phyloP scores from a whole-genome alignment of 139 green algal genomes.

The Chlorella sp. region DNA sequence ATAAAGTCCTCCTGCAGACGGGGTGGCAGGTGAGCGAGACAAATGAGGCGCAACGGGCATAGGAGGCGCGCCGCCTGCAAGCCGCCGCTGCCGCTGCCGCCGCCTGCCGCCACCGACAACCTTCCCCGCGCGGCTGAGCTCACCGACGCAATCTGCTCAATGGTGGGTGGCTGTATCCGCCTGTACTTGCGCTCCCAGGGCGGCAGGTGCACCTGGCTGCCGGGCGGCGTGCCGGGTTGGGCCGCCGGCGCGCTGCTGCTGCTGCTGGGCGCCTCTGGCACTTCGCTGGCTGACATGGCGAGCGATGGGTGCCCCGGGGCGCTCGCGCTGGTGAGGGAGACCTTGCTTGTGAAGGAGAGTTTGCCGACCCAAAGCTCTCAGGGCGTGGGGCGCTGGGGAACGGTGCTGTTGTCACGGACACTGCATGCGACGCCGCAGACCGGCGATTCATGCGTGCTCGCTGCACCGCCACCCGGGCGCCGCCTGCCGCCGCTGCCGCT shows the following conservation, averaged over 20 bases:
- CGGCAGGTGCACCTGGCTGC: constrained; percentile 15
- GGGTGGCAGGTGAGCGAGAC: not conserved
- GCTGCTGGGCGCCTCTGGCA: constrained; percentile 31
- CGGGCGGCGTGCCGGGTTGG: too few species aligned
- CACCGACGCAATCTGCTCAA: constrained; percentile 64
- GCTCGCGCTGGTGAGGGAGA: too few species aligned
- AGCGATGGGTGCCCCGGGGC: too few species aligned
- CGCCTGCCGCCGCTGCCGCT: not conserved
- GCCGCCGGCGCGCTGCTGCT: not conserved
- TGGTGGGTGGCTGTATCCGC: constrained; percentile 66
- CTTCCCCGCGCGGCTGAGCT: not conserved
- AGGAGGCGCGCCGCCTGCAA: not conserved
- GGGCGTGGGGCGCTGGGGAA: too few species aligned
- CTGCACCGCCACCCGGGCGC: not conserved
- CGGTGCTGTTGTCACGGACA: not conserved
- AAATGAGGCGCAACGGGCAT: not conserved
- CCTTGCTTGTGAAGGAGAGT: too few species aligned
- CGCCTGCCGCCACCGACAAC: too few species aligned
- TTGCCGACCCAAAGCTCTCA: too few species aligned
- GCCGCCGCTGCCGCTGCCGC: not conserved
- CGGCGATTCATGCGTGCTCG: too few species aligned
- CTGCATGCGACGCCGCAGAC: too few species aligned
- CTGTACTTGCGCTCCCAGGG: constrained; percentile 42
- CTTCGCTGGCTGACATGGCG: not conserved
- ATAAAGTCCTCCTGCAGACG: constrained; percentile 83